Conservation (phyloP, 306 rosid genomes). For the Elaeagnus macrophylla region DNA sequence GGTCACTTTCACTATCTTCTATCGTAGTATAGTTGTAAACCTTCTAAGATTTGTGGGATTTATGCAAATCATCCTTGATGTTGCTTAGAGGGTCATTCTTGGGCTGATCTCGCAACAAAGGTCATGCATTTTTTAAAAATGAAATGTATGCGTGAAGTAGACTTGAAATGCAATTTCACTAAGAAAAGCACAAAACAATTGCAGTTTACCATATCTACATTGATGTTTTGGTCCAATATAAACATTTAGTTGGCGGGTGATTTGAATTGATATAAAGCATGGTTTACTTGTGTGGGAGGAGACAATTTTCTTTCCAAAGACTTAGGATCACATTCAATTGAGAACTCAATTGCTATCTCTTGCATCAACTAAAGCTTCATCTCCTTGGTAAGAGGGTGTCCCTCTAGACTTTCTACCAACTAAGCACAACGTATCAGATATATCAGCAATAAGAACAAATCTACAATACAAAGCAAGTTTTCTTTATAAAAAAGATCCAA, state of each 20-base stretch:
- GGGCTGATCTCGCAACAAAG: slow-evolving; percentile 6
- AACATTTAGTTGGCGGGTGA: neutral
- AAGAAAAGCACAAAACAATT: too few relatives aligned
- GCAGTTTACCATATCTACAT: neutral
- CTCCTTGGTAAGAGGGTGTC: slow-evolving; percentile 37
- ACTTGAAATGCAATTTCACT: neutral
- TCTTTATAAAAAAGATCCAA: slow-evolving; percentile 3
- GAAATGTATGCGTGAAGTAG: slow-evolving; percentile 8
- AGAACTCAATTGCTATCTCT: slow-evolving; percentile 54
- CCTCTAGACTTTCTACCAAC: slow-evolving; percentile 47
- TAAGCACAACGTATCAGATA: slow-evolving; percentile 16
- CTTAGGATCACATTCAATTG: slow-evolving; percentile 57
- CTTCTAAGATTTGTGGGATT: slow-evolving; percentile 1
- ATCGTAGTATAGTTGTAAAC: neutral
- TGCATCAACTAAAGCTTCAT: slow-evolving; percentile 51
- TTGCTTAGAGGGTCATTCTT: slow-evolving; percentile 2
- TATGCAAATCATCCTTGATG: slow-evolving; percentile 7
- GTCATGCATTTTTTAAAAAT: slow-evolving; percentile 19
- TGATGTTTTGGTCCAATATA: neutral
- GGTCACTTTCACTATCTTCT: slow-evolving; percentile 16
- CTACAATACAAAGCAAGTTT: neutral
- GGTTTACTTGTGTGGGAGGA: slow-evolving; percentile 35
- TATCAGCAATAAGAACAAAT: slow-evolving; percentile 5
- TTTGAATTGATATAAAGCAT: neutral
- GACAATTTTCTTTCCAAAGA: slow-evolving; percentile 42